Base-by-base conservation (phyloP, 441 rosid genomes). In the Croton laevigatus region DNA sequence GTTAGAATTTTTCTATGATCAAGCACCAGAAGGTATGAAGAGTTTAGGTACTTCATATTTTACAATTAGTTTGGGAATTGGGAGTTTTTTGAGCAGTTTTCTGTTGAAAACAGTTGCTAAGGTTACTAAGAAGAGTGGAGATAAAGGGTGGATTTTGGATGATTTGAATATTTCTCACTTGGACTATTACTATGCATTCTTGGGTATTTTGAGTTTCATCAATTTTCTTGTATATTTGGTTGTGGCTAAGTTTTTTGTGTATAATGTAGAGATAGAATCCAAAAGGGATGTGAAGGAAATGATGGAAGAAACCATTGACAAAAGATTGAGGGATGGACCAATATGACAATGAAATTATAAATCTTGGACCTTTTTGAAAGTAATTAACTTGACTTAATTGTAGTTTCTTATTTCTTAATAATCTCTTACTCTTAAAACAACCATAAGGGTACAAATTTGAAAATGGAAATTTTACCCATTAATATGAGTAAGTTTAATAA, bases 1-100 rank as follows among this genome's bases (percentile, higher is more conserved):
- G 85, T 68, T 87, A 3, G 98, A 89, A 73, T 91, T 91, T 70
- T 93, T 91, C 79, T 91, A 89, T 40, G 97, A 91, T 62, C 98
- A 93, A 68, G 94, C 97, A 1, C 97, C 96, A 0, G 91, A 93
- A 69, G 81, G 89, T 66, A 93, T 91, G 98, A 93, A 89, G 79
- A 93, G 94, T 68, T 82, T 88, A 1, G 96, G 97, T 48, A 87
- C 94, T 34, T 87, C 93, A 0, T 93, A 85, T 60, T 49, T 79
- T 37, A 74, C 73, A 7, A 79, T 80, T 3, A 78, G 84, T 70
- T 22, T 91, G 12, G 97, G 90, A 6, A 48, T 79, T 4, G 97
- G 97, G 8, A 80, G 83, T 64, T 89, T 87, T 78, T 16, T 93
- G 3, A 93, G 96, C 71, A 93, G 88, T 34, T 85, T 91, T 57